Conservation (phyloP, 805 yeast genomes). For the Candida broadrunensis region DNA sequence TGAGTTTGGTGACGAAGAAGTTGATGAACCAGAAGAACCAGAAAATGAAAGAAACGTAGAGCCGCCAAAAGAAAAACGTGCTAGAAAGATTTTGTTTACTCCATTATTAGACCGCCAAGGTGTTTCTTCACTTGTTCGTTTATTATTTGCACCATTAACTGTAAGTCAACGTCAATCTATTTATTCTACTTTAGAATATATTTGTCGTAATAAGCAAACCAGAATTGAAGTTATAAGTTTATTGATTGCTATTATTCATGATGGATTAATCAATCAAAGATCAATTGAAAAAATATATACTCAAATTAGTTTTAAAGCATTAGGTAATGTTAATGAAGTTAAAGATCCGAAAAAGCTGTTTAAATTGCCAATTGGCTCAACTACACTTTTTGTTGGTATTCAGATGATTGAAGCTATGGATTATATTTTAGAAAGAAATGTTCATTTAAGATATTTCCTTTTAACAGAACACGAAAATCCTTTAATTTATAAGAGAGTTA, state of each 20-base stretch:
- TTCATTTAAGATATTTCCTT: constrained; percentile 69
- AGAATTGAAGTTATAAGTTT: constrained; percentile 71
- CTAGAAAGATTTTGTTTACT: constrained; percentile 40
- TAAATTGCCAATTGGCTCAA: constrained; percentile 55
- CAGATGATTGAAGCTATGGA: constrained; percentile 77
- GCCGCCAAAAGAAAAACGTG: constrained; percentile 8
- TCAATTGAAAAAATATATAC: constrained; percentile 61
- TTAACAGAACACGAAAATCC: constrained; percentile 67
- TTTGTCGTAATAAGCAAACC: constrained; percentile 77
- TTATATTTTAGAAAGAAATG: constrained; percentile 62
- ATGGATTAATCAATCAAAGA: constrained; percentile 62
- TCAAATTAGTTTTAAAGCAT: constrained; percentile 52
- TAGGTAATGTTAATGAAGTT: constrained; percentile 1
- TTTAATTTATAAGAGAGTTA: constrained; percentile 31
- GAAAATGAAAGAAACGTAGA: constrained; percentile 11
- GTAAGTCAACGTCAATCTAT: constrained; percentile 59
- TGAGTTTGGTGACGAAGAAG: constrained; percentile 16
- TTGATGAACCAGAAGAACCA: constrained; percentile 16
- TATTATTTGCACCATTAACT: constrained; percentile 71
- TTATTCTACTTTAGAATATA: constrained; percentile 60
- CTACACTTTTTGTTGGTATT: constrained; percentile 69
- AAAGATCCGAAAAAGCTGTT: constrained; percentile 13
- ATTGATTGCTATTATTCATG: constrained; percentile 66
- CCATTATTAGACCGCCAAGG: constrained; percentile 77
- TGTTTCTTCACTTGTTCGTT: constrained; percentile 65